These are phyloP conservation scores for Dioscorea cayenensis DNA, from an alignment of 116 monocot genomes.

Conservation along the genomic window DNA sequence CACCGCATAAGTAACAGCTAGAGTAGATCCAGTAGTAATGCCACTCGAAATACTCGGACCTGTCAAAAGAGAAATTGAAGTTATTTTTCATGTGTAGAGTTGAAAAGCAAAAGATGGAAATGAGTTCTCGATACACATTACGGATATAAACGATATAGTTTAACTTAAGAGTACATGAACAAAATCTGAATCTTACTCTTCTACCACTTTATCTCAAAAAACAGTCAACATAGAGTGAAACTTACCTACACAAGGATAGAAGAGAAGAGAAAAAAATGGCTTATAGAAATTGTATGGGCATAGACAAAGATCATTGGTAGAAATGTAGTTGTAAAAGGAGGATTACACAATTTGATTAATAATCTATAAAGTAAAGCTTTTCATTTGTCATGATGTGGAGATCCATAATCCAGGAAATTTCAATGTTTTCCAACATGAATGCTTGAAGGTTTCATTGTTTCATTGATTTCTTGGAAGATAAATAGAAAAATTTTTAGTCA, in stretches of 20 bases:
- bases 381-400: background rate
- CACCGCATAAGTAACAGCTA: constrained; percentile 55
- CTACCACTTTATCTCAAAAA: too few species aligned
- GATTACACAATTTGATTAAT: background rate
- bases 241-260: too few species aligned
- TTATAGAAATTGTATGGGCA: too few species aligned
- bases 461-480: background rate
- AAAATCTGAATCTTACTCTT: too few species aligned
- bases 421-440: background rate
- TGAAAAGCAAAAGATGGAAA: background rate
- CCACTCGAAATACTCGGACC: constrained; percentile 51
- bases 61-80: constrained; percentile 7
- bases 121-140: too few species aligned
- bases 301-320: too few species aligned
- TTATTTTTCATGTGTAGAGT: background rate
- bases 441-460: background rate
- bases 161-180: too few species aligned
- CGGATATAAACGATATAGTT: too few species aligned
- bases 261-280: too few species aligned
- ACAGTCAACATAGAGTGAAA: too few species aligned
- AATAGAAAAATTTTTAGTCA: background rate
- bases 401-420: background rate
- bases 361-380: background rate
- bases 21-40: constrained; percentile 37
- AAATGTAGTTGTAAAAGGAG: too few species aligned